Evolutionary conservation across 2,329 filamentous ascomycete species (phyloP), one percentile per base, ranked within the genome.

Genomic region (Davidsoniella virescens): DNA sequence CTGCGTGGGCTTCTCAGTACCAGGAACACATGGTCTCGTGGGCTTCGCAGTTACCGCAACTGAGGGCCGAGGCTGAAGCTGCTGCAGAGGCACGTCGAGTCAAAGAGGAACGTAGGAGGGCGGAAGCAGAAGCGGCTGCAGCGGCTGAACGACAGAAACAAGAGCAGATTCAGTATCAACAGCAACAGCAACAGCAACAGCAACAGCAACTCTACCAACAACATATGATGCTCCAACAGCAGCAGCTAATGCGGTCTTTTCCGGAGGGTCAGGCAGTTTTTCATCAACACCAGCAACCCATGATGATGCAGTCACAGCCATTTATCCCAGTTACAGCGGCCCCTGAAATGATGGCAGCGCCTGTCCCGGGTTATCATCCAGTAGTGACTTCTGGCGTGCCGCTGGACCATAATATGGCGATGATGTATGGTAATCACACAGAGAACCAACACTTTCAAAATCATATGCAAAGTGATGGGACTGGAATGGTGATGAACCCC

Each of bases 301-400:
- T 47, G 17, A 16, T 47, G 17, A 47, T 47, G 33, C 44, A 37
- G 36, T 14, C 25, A 6, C 44, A 47, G 44, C 18, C 44, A 33
- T 47, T 47, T 14, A 26, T 47, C n/a, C 44, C 33, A 16, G 4
- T 37, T 7, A 6, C 29, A 8, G 23, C 12, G 26, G 12, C 29
- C 14, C 4, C 42, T 5, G 16, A 26, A 17, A 16, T 44, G 10
- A 26, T 44, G 42, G 8, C 10, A 33, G 10, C 8, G 8, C 26
- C 26, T 33, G 8, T 33, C 26, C 26, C 26, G 26, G 26, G 26
- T 3, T 33, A 33, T 33, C 4, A 33, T 33, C 26, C 26, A 33
- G 26, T 4, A 33, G 26, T 33, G 26, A 12, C 26, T 5, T 33
- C 42, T 14, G n/a, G n/a, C 38, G 8, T 41, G 38, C 14, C n/a